Base-by-base conservation (phyloP, 1,284 basidiomycete species). In the Grifola frondosa region DNA sequence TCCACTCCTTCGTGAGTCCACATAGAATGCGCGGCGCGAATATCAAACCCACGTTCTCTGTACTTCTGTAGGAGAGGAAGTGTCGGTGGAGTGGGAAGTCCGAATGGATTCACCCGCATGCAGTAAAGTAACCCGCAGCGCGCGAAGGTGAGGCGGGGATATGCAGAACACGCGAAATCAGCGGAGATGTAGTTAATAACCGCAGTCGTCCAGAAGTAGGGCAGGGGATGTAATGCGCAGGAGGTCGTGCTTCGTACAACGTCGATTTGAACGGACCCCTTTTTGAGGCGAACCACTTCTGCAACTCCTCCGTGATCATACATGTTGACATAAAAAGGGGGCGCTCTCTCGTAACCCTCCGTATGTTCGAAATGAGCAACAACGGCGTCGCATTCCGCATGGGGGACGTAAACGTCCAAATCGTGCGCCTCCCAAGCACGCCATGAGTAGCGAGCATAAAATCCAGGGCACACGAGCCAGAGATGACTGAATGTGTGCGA, bases 181-280 rank as follows among this genome's bases (percentile, higher is more conserved):
- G 37, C 37, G 11, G 26, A 16, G 28, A 38, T 6, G 19, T 38
- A 28, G 28, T 38, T 38, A 26, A 38, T 38, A 15, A 38, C 28
- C 6, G 21, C 28, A 16, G 37, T 38, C 17, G 11, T 2, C 37
- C 37, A 38, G 28, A 38, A 38, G n/a, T 30, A 26, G 7, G 28
- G 28, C 8, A 38, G 16, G 6, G 37, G 37, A 22, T 38, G 37
- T 2, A 38, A 5, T 1, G 37, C 37, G 19, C 28, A 38, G 13
- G 20, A 21, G 2, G 37, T 38, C 2, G n/a, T 15, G 11, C 22
- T 25, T 3, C 24, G 37, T 6, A 38, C 15, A 22, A 38, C 16
- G 37, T 38, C 28, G 19, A 38, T 30, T 2, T 21, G 3, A 21
- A 21, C 15, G 2, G 2, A 2, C 1, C 28, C 37, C 2, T 24